These are phyloP conservation scores for Heterobasidion annosum DNA, from an alignment of 1,284 basidiomycete genomes.

Conservation along the genomic window DNA sequence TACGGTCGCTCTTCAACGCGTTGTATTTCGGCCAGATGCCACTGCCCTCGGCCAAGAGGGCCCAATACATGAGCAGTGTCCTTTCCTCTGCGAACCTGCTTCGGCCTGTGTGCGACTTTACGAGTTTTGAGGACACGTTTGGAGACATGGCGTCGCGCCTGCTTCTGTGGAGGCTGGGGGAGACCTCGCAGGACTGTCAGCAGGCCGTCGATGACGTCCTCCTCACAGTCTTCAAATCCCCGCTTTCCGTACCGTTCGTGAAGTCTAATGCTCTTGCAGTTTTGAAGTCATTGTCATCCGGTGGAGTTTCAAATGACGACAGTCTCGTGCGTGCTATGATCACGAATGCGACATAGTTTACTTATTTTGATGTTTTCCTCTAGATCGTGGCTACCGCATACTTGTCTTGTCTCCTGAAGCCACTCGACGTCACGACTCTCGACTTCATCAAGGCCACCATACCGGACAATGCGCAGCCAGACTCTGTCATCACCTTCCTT, in stretches of 20 bases:
- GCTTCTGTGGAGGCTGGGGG: slow-evolving; percentile 20
- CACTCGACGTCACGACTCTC: slow-evolving; percentile 7
- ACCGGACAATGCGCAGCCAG: background rate
- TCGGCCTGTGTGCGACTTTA: slow-evolving; percentile 10
- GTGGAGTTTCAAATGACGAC: background rate
- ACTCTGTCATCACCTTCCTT: slow-evolving; percentile 3
- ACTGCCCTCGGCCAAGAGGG: slow-evolving; percentile 25
- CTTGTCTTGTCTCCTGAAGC: slow-evolving; percentile 4
- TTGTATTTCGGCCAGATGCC: slow-evolving; percentile 31
- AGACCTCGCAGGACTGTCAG: slow-evolving; percentile 16
- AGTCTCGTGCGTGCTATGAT: background rate
- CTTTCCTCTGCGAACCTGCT: slow-evolving; percentile 20
- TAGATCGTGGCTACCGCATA: slow-evolving; percentile 7
- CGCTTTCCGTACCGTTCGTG: slow-evolving; percentile 3
- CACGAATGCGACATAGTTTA: background rate
- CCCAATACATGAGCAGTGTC: slow-evolving; percentile 29
- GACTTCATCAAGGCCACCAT: slow-evolving; percentile 7
- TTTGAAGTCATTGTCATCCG: slow-evolving; percentile 6
- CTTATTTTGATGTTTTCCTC: background rate
- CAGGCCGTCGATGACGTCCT: slow-evolving; percentile 13
- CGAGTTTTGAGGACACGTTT: slow-evolving; percentile 15
- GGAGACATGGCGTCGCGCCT: slow-evolving; percentile 21
- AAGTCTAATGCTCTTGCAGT: slow-evolving; percentile 8
- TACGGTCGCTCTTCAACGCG: slow-evolving; percentile 35
- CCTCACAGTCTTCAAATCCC: slow-evolving; percentile 2